Conservation (phyloP, 108 stramenopile species). For the Pseudonitzschia delicatissima region DNA sequence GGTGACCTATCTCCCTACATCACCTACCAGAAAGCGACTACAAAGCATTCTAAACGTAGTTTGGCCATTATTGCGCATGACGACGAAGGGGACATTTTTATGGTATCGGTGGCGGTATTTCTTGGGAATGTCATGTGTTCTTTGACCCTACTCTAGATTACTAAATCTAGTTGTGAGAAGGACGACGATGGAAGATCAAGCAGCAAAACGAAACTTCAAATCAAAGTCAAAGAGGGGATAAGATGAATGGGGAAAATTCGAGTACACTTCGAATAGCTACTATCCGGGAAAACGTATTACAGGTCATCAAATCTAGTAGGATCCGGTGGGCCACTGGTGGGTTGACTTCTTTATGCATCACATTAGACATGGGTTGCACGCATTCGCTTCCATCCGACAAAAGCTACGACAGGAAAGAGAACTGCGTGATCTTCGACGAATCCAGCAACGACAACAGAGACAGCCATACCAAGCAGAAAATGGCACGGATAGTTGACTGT, state of each 20-base stretch:
- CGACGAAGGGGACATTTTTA: slow-evolving; percentile 45
- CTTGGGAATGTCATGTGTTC: slow-evolving; percentile 59
- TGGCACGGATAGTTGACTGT: too few relatives aligned
- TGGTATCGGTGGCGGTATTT: slow-evolving; percentile 68
- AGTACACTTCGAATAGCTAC: neutral
- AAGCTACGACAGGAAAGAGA: slow-evolving; percentile 11
- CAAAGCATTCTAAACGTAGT: slow-evolving; percentile 33
- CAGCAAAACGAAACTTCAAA: slow-evolving; percentile 13
- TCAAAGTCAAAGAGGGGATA: neutral
- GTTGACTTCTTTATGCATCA: neutral
- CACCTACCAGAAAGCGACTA: slow-evolving; percentile 11
- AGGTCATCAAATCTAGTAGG: neutral
- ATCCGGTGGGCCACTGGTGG: neutral
- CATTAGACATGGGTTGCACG: slow-evolving; percentile 4
- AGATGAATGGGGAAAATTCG: neutral
- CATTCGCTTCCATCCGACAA: slow-evolving; percentile 22
- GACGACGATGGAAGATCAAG: slow-evolving; percentile 56
- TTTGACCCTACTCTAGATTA: slow-evolving; percentile 55
- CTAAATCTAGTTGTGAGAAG: slow-evolving; percentile 63
- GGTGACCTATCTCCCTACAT: neutral
- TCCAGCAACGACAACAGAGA: slow-evolving; percentile 20
- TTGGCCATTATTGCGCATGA: slow-evolving; percentile 62
- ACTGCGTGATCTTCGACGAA: slow-evolving; percentile 30
- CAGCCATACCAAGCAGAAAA: too few relatives aligned
- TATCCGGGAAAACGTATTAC: neutral